Percentiles rank a stretch among this genome's conserved stretches.
Conservation (phyloP, 2,329 filamentous ascomycete species). For the Nemania sp. region DNA sequence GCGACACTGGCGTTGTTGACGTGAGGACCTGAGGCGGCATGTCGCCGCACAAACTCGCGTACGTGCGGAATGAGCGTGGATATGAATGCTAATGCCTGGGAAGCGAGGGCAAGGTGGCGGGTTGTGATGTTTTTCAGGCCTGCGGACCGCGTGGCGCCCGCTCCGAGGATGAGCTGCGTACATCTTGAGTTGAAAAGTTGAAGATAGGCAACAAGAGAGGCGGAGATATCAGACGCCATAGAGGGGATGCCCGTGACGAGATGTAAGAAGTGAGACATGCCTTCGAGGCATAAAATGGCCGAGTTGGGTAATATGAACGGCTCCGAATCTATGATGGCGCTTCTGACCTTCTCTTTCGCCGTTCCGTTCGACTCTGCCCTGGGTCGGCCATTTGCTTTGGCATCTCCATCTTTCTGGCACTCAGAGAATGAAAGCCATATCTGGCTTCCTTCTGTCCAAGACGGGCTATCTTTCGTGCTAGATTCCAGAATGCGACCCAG, state of each 20-base stretch:
- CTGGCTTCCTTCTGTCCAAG: conserved; percentile 66
- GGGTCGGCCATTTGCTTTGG: conserved; percentile 37
- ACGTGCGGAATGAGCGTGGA: conserved; percentile 87
- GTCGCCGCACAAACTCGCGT: conserved; percentile 86
- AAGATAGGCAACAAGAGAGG: conserved; percentile 80
- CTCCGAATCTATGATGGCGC: conserved; percentile 81
- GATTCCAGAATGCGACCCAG: conserved; percentile 69
- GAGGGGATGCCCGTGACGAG: conserved; percentile 85
- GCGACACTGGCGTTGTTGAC: conserved; percentile 53
- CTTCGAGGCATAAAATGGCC: conserved; percentile 77
- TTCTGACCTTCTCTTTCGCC: conserved; percentile 67
- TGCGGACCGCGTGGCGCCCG: conserved; percentile 85
- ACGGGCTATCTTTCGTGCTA: conserved; percentile 70
- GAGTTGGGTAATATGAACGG: conserved; percentile 85
- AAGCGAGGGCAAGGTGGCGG: conserved; percentile 89
- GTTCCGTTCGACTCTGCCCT: conserved; percentile 53
- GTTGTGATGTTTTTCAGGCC: conserved; percentile 96
- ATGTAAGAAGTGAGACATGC: conserved; percentile 81
- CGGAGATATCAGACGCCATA: conserved; percentile 82
- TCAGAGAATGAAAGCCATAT: conserved; percentile 58
- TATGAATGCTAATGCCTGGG: conserved; percentile 85
- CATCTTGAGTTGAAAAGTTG: conserved; percentile 95
- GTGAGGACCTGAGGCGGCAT: conserved; percentile 56
- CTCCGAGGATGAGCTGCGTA: conserved; percentile 94
- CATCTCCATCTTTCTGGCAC: conserved; percentile 42